A percentile compares a stretch with the other conserved stretches of the same genome.
These are phyloP conservation scores for Cladosporium halotolerans DNA, from an alignment of 2,329 filamentous ascomycete species.

Conservation along the genomic window DNA sequence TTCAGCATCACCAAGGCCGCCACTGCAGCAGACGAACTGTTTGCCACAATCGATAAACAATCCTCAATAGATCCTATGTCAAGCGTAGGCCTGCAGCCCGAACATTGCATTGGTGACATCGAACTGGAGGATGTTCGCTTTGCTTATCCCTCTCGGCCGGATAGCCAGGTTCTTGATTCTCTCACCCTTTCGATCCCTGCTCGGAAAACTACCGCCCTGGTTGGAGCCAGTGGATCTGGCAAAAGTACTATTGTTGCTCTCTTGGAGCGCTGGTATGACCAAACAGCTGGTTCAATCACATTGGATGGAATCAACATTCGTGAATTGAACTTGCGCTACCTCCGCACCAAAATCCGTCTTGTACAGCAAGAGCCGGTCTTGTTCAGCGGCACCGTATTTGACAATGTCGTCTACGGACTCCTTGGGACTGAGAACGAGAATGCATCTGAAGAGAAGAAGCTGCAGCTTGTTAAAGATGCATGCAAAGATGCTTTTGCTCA, in stretches of 20 bases:
- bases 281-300: constrained; percentile 24
- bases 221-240: constrained; percentile 34
- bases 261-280: constrained; percentile 31
- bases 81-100: constrained; percentile 19
- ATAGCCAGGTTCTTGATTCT: constrained; percentile 31
- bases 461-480: constrained; percentile 29
- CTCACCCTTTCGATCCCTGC: constrained; percentile 33
- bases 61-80: constrained; percentile 36
- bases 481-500: constrained; percentile 31
- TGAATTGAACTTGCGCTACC: constrained; percentile 28
- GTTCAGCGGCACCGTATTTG: constrained; percentile 30
- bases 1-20: constrained; percentile 38
- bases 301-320: constrained; percentile 28
- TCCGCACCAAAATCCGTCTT: constrained; percentile 28
- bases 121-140: constrained; percentile 62
- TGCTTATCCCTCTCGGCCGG: constrained; percentile 54
- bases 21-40: constrained; percentile 37
- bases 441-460: constrained; percentile 24
- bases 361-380: constrained; percentile 34
- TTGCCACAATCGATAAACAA: constrained; percentile 36
- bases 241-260: constrained; percentile 34
- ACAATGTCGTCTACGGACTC: constrained; percentile 34
- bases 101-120: constrained; percentile 42
- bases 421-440: constrained; percentile 22
- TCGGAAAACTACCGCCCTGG: constrained; percentile 41